Evolutionary conservation across 305 asterid genomes (phyloP), one percentile per base, ranked within the genome.

Genomic region (Salvia sclarea): DNA sequence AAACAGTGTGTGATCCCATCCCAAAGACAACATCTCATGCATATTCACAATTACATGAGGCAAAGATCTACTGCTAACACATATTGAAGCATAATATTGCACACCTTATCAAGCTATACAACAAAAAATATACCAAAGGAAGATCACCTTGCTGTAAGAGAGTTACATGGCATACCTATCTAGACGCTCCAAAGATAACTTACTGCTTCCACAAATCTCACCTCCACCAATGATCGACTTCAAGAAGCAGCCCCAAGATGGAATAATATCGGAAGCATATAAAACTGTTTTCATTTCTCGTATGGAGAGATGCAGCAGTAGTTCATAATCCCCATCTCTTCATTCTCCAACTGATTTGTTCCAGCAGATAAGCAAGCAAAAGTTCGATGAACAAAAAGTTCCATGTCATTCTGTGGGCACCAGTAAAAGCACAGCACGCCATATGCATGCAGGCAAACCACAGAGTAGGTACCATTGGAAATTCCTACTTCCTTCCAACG

Each of bases 401-500:
- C 24, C 9, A 41, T 48, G 24, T 7, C 31, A 63, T 47, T 55
- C 21, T 47, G 48, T 35, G 53, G 66, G 66, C 33, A 60, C 61
- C 17, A 43, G 47, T 24, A 48, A 52, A 43, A 43, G 17, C 33
- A 37, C 20, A 37, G 16, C 17, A 35, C 13, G 11, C 16, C 41
- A 52, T 12, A 12, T 6, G 16, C 61, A 17, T 43, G 67, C 25
- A 25, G 37, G 25, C 31, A 20, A 52, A 54, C 21, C 30, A 43
- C 20, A 6, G 47, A 37, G 52, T 13, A 44, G 41, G 67, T 57
- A 48, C 67, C 67, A 4, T 10, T 59, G 70, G n/a, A 61, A 44
- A 53, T 57, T 52, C 37, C 82, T 87, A 87, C 76, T 85, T 89
- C 72, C 95, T 84, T 80, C 99, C 99, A 71, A 84, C 95, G 78